Evolutionary conservation across 345 rosid species (phyloP), one percentile per base, ranked within the genome.

Genomic region (Ricinus communis): DNA sequence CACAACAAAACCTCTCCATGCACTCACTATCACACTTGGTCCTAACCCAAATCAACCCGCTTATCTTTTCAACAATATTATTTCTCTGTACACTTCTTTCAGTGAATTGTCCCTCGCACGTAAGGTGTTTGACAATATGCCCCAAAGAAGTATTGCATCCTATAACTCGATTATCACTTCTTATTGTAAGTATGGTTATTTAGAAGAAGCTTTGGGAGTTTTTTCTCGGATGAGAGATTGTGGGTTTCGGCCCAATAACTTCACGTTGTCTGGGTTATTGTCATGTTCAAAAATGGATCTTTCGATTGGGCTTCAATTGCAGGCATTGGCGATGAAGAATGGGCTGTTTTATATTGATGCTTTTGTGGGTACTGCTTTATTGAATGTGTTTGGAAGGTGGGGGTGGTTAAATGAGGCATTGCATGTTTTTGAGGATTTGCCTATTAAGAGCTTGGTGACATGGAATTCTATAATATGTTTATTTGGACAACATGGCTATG

Each of bases 381-480:
- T 87, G 73, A 80, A 90, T 71, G 75, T 88, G 68, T 87, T 86
- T 47, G 97, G 92, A n/a, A 88, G 82, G 88, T 65, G 68, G 54
- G 90, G 83, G 60, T 71, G 74, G 46, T 52, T 91, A 58, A 74
- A 80, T 77, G 86, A 80, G 80, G 85, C 85, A 12, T 74, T 78
- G 58, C 68, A 45, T 43, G 85, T 83, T 24, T 91, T 90, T 73
- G 85, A 85, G 65, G 83, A 82, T 75, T 84, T 91, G 90, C 85
- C 97, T 2, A 25, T 43, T 21, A 91, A 82, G 85, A 94, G 83
- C 73, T 79, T 81, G 73, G 86, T 79, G 68, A 94, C 95, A 25
- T 91, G 96, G 92, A 94, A 87, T 77, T 80, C 85, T 14, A 80
- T 94, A 79, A 81, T 88, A 69, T 82, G 84, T 69, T 66, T 86